These are phyloP conservation scores for Hericium erinaceus DNA, from an alignment of 768 basidiomycete genomes.

Conservation along the genomic window DNA sequence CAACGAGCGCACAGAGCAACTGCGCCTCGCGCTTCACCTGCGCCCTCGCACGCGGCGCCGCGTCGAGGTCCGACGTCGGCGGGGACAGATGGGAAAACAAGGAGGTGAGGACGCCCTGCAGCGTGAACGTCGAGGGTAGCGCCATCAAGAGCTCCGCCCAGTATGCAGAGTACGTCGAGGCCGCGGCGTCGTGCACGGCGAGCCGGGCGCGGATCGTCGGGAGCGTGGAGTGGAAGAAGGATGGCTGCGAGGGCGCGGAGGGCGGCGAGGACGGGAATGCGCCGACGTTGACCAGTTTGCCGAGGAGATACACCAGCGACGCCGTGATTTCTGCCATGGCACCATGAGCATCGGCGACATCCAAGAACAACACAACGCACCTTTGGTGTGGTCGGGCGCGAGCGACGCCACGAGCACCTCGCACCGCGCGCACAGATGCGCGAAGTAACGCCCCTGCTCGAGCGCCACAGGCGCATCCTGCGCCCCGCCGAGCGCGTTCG, in stretches of 20 bases:
- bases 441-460: conserved; percentile 48
- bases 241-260: conserved; percentile 49
- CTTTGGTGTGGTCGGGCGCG: conserved; percentile 28
- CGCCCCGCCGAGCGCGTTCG: conserved; percentile 51
- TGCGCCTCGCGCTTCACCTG: conserved; percentile 43
- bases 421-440: conserved; percentile 39
- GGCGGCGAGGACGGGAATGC: conserved; percentile 48
- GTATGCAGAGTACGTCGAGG: conserved; percentile 32
- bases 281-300: conserved; percentile 61
- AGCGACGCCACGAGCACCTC: conserved; percentile 43
- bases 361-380: conserved; percentile 25
- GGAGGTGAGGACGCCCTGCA: conserved; percentile 52
- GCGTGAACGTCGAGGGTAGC: conserved; percentile 39
- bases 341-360: background rate
- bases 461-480: conserved; percentile 36
- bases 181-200: conserved; percentile 10
- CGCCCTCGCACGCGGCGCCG: conserved; percentile 26
- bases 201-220: conserved; percentile 38
- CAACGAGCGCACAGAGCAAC: conserved; percentile 47
- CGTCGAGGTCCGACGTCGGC: conserved; percentile 23
- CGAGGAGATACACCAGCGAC: conserved; percentile 45
- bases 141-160: conserved; percentile 41
- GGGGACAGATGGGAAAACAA: conserved; percentile 41
- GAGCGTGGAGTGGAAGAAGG: conserved; percentile 53
- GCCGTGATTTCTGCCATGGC: conserved; percentile 15